Percentiles rank a stretch among this genome's conserved stretches.
Conservation (phyloP, 1,284 basidiomycete species). For the Rhizoctonia solani region DNA sequence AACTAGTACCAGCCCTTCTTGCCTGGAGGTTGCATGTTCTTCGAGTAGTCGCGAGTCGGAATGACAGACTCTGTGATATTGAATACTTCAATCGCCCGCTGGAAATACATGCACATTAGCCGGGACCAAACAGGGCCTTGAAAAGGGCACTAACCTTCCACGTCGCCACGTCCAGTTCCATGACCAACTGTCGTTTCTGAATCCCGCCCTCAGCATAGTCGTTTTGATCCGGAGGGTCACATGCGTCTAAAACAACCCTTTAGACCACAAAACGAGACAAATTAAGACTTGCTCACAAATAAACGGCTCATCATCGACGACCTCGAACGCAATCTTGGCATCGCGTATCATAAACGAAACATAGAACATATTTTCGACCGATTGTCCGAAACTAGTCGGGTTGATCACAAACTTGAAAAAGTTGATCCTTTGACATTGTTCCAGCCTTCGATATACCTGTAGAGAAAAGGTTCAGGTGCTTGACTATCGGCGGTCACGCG, state of each 20-base stretch:
- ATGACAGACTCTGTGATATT: conserved; percentile 69
- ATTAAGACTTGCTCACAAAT: conserved; percentile 59
- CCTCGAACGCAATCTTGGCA: conserved; percentile 65
- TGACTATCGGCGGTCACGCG: neutral
- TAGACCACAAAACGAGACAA: neutral
- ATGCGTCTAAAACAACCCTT: conserved; percentile 55
- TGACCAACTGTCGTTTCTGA: conserved; percentile 77
- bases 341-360: conserved; percentile 89
- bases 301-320: conserved; percentile 67
- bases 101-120: conserved; percentile 14
- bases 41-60: conserved; percentile 54
- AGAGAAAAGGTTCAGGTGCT: neutral
- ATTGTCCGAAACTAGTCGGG: conserved; percentile 85
- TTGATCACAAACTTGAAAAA: conserved; percentile 86
- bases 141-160: conserved; percentile 69
- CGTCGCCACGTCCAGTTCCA: conserved; percentile 82
- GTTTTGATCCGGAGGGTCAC: conserved; percentile 63
- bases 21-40: conserved; percentile 15
- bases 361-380: conserved; percentile 93
- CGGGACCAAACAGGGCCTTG: neutral
- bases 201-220: conserved; percentile 64
- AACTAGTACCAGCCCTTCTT: conserved; percentile 31
- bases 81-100: conserved; percentile 83
- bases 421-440: conserved; percentile 60
- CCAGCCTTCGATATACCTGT: conserved; percentile 43